Evolutionary conservation across 2,329 filamentous ascomycete genomes (phyloP).

Genomic region (Didymella segeticola): DNA sequence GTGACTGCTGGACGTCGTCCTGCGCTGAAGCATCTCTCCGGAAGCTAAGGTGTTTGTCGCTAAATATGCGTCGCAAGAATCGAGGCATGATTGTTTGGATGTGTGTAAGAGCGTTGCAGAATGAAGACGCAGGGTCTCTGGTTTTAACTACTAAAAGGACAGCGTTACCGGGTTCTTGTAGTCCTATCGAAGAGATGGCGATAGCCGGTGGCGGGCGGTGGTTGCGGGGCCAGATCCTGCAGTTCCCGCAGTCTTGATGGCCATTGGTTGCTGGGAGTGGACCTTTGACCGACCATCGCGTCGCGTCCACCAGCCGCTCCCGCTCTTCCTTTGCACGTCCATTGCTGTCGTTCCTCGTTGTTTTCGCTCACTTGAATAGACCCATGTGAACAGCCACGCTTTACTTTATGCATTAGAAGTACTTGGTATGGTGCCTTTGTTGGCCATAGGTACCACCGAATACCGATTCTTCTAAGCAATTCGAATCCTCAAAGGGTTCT

Average conservation of each 20-base stretch:
- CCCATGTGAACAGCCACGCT: too few relatives aligned
- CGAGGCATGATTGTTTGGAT: constrained; percentile 20
- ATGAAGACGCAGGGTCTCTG: background rate
- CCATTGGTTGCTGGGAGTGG: constrained; percentile 14
- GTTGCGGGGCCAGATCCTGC: constrained; percentile 18
- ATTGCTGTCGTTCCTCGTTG: too few relatives aligned
- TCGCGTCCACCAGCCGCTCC: constrained; percentile 10
- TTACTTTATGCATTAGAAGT: too few relatives aligned
- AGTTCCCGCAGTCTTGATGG: background rate
- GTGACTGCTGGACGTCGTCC: constrained; percentile 29
- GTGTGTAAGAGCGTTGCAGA: background rate
- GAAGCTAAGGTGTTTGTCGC: constrained; percentile 25
- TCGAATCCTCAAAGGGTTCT: too few relatives aligned
- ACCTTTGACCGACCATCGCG: background rate
- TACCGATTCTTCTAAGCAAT: too few relatives aligned
- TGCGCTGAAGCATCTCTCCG: constrained; percentile 21
- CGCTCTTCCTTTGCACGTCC: too few relatives aligned
- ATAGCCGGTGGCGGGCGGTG: constrained; percentile 17
- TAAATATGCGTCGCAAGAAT: constrained; percentile 32
- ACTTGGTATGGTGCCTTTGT: too few relatives aligned
- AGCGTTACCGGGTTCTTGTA: background rate
- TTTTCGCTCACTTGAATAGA: too few relatives aligned
- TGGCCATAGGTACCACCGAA: too few relatives aligned
- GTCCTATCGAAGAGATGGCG: constrained; percentile 13
- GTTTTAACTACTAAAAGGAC: constrained; percentile 6